Evolutionary conservation across 2,329 filamentous ascomycete species (phyloP).

Genomic region (Trichoderma lentiforme): DNA sequence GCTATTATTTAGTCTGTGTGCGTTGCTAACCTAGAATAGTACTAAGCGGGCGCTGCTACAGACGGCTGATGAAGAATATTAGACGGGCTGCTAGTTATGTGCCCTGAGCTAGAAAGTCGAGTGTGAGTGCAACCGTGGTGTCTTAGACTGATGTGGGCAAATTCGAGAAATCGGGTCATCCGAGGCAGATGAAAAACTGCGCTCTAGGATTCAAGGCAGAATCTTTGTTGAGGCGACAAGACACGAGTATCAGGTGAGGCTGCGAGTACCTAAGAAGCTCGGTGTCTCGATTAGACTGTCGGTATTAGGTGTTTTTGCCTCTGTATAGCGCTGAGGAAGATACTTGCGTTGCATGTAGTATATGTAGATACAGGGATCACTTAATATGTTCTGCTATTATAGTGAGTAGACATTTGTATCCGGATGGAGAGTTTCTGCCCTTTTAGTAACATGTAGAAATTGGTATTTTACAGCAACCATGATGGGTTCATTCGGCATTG

Average conservation of each 20-base stretch:
- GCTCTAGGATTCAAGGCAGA: not conserved
- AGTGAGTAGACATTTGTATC: not conserved
- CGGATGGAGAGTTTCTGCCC: not conserved
- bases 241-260: not conserved
- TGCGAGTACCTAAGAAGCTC: not conserved
- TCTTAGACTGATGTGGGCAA: not conserved
- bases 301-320: not conserved
- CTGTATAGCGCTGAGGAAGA: not conserved
- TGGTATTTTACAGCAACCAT: not conserved
- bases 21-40: not conserved
- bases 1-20: not conserved
- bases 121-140: not conserved
- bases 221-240: not conserved
- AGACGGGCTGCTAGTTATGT: not conserved
- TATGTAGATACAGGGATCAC: not conserved
- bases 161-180: not conserved
- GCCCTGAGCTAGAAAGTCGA: not conserved
- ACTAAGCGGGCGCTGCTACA: not conserved
- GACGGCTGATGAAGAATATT: not conserved
- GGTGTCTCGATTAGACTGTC: conserved; percentile 3
- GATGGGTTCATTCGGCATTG: not conserved
- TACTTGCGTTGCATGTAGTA: not conserved
- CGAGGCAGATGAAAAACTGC: not conserved
- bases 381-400: not conserved
- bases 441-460: not conserved